Evolutionary conservation across 1,284 basidiomycete species (phyloP).

Genomic region (Irpex rosettiformis): DNA sequence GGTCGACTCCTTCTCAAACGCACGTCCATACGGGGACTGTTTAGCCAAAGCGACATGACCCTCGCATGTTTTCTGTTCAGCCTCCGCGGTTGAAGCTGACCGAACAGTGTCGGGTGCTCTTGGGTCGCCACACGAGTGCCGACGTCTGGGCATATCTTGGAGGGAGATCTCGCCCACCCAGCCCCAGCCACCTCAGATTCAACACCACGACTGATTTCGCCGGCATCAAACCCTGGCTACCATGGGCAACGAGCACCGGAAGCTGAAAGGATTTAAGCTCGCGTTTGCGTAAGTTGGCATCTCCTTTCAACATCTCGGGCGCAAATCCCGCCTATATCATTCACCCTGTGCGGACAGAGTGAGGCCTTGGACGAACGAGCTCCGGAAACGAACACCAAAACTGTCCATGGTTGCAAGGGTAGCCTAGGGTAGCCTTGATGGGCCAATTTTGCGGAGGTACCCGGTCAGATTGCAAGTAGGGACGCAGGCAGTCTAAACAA

Average conservation of each 20-base stretch:
- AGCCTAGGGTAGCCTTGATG: too few relatives aligned
- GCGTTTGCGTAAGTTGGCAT: background rate
- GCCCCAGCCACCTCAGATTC: too few relatives aligned
- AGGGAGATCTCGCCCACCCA: background rate
- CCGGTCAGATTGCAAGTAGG: too few relatives aligned
- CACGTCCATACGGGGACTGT: too few relatives aligned
- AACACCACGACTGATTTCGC: too few relatives aligned
- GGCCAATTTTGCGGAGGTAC: too few relatives aligned
- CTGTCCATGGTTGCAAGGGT: background rate
- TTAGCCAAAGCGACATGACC: background rate
- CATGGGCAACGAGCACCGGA: background rate
- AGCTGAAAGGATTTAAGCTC: background rate
- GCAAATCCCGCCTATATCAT: background rate
- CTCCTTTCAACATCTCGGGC: too few relatives aligned
- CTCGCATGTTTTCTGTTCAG: background rate
- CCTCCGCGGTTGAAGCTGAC: background rate
- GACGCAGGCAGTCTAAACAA: too few relatives aligned
- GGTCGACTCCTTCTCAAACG: too few relatives aligned
- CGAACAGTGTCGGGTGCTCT: background rate
- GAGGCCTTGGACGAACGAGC: too few relatives aligned
- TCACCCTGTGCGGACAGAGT: background rate
- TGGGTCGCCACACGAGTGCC: background rate
- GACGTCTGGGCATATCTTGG: background rate
- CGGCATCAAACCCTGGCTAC: background rate
- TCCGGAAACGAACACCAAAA: background rate